These are phyloP conservation scores for Curvularia verruculosa DNA, from an alignment of 2,329 filamentous ascomycete genomes.

Conservation along the genomic window DNA sequence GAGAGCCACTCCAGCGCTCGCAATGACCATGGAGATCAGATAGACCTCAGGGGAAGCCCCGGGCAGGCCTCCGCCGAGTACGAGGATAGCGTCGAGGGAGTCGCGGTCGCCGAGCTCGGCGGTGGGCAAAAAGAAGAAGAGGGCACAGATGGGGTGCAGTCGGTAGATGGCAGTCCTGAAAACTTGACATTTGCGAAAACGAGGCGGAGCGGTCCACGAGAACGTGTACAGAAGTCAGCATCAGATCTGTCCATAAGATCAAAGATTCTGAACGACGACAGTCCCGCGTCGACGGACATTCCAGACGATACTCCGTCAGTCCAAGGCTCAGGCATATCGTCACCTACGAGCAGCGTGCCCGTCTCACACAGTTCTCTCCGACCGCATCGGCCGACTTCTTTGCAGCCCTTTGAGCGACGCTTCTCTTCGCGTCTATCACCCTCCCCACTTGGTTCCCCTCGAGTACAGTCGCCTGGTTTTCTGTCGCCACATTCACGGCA, in stretches of 20 bases:
- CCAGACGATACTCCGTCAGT: conserved; percentile 86
- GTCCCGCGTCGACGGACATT: conserved; percentile 74
- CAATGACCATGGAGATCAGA: conserved; percentile 46
- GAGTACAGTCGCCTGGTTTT: conserved; percentile 77
- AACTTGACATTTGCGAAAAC: conserved; percentile 44
- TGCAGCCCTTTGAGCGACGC: conserved; percentile 91
- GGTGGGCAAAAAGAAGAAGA: conserved; percentile 26
- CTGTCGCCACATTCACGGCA: conserved; percentile 78
- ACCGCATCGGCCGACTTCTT: conserved; percentile 78
- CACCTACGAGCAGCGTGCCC: conserved; percentile 76
- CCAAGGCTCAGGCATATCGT: conserved; percentile 65
- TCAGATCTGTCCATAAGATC: conserved; percentile 30
- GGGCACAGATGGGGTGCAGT: conserved; percentile 34
- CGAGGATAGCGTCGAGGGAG: conserved; percentile 6
- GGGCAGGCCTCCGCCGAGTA: neutral
- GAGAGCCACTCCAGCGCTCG: conserved; percentile 66
- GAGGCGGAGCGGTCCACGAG: conserved; percentile 18
- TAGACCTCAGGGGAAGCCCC: conserved; percentile 50
- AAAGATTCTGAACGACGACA: conserved; percentile 53
- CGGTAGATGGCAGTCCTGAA: conserved; percentile 30
- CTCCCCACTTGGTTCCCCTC: conserved; percentile 61
- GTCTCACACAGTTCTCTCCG: conserved; percentile 71
- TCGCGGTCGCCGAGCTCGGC: conserved; percentile 13
- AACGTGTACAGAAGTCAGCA: conserved; percentile 30
- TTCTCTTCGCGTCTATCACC: conserved; percentile 86